A percentile compares a stretch with the other conserved stretches of the same genome.
Evolutionary conservation across 2,329 filamentous ascomycete genomes (phyloP).

Genomic region (Ramichloridium luteum): DNA sequence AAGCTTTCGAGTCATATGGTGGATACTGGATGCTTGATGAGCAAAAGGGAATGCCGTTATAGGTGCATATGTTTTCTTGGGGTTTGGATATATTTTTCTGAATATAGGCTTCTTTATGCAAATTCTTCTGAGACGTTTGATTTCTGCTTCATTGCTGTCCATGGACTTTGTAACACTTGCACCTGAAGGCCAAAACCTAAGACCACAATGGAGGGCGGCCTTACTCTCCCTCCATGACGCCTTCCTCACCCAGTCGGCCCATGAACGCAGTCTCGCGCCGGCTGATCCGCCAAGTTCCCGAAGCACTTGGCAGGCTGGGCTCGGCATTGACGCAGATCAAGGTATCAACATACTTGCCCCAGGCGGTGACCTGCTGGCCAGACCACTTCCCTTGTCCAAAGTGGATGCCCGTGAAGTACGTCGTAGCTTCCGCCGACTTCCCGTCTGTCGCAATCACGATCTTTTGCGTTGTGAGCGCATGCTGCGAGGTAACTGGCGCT

Average conservation of each 20-base stretch:
- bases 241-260: constrained; percentile 24
- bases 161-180: too few relatives aligned
- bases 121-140: too few relatives aligned
- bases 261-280: constrained; percentile 28
- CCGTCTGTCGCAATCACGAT: constrained; percentile 24
- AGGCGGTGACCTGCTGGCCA: constrained; percentile 30
- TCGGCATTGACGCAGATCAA: constrained; percentile 19
- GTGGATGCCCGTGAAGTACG: constrained; percentile 32
- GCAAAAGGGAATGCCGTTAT: too few relatives aligned
- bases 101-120: too few relatives aligned
- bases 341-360: constrained; percentile 31
- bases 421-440: constrained; percentile 25
- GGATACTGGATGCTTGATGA: constrained; percentile 19
- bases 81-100: too few relatives aligned
- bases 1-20: constrained; percentile 15
- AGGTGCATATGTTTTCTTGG: too few relatives aligned
- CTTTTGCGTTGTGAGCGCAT: constrained; percentile 32
- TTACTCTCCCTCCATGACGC: constrained; percentile 22
- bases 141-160: too few relatives aligned
- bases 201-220: too few relatives aligned
- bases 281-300: constrained; percentile 29
- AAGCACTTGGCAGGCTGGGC: constrained; percentile 22
- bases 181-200: too few relatives aligned
- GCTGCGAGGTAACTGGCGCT: constrained; percentile 30
- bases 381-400: constrained; percentile 32